Evolutionary conservation across 1,139 yeast genomes (phyloP).

Genomic region (Dujonia santamariae): DNA sequence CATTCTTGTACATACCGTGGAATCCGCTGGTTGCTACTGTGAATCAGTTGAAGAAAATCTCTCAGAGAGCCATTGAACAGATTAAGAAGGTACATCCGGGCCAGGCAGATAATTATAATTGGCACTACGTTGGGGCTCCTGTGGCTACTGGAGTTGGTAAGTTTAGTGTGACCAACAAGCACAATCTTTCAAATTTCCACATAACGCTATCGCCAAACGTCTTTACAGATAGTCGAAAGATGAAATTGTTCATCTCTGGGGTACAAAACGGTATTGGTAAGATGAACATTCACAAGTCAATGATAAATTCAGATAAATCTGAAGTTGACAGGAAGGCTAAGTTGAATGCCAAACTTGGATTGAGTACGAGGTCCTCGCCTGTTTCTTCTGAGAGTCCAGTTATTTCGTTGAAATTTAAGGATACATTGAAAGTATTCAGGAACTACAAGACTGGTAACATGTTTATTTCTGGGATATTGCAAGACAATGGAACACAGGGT

Average conservation of each 20-base stretch:
- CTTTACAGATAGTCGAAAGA: slow-evolving; percentile 5
- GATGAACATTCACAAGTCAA: slow-evolving; percentile 2
- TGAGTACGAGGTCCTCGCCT: background rate
- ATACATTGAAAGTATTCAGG: slow-evolving; percentile 2
- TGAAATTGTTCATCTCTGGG: slow-evolving; percentile 7
- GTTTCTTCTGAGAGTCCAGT: background rate
- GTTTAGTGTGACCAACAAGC: slow-evolving; percentile 9
- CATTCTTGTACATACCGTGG: slow-evolving; percentile 15
- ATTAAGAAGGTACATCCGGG: slow-evolving; percentile 3
- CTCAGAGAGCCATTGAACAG: slow-evolving; percentile 4
- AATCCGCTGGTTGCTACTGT: slow-evolving; percentile 10
- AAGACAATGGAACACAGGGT: slow-evolving; percentile 5
- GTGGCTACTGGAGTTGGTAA: slow-evolving; percentile 7
- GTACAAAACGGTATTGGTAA: slow-evolving; percentile 2
- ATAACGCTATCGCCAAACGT: slow-evolving; percentile 9
- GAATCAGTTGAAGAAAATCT: slow-evolving; percentile 6
- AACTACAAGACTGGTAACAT: slow-evolving; percentile 6
- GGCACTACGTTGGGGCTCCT: slow-evolving; percentile 9
- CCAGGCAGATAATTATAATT: slow-evolving; percentile 4
- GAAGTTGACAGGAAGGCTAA: slow-evolving; percentile 1
- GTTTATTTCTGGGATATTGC: slow-evolving; percentile 6
- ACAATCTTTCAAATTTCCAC: slow-evolving; percentile 9
- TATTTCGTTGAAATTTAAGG: slow-evolving; percentile 1
- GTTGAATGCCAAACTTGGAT: slow-evolving; percentile 4
- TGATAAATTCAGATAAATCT: slow-evolving; percentile 2